phyloP scores from a whole-genome alignment of 768 basidiomycete genomes.

The Trametes gibbosa region DNA sequence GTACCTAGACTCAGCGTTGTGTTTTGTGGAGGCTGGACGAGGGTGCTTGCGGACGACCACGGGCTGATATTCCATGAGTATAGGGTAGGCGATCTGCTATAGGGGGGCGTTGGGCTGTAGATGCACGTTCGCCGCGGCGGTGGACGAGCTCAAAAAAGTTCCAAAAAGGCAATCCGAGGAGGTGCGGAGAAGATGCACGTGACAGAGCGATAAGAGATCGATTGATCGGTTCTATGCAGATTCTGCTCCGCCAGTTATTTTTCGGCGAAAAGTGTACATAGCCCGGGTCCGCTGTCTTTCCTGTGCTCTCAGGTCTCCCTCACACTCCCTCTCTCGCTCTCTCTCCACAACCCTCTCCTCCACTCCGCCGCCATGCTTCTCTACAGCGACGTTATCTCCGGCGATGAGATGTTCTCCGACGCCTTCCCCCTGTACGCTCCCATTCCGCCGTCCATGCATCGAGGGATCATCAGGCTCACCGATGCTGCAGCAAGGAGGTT shows the following conservation, averaged over 20 bases:
- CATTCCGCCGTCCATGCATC: not conserved
- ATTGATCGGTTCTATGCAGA: slow-evolving; percentile 23
- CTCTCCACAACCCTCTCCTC: slow-evolving; percentile 4
- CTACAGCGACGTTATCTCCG: slow-evolving; percentile 68
- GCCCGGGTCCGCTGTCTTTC: slow-evolving; percentile 6
- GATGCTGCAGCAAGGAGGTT: slow-evolving; percentile 58
- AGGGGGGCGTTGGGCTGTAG: not conserved
- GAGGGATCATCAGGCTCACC: not conserved
- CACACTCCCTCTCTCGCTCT: slow-evolving; percentile 21
- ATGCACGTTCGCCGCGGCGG: not conserved
- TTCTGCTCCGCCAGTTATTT: slow-evolving; percentile 15
- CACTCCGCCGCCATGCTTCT: slow-evolving; percentile 57
- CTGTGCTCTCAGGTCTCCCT: slow-evolving; percentile 4
- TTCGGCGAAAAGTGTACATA: slow-evolving; percentile 19
- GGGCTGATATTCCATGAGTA: slow-evolving; percentile 76
- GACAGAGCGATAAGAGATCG: slow-evolving; percentile 30
- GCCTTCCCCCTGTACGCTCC: slow-evolving; percentile 77
- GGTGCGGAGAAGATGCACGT: slow-evolving; percentile 23
- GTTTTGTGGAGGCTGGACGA: slow-evolving; percentile 55
- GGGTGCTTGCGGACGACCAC: slow-evolving; percentile 60
- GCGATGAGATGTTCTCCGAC: slow-evolving; percentile 93
- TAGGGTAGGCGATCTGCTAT: not conserved
- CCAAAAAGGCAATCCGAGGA: slow-evolving; percentile 21
- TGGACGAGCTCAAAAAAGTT: slow-evolving; percentile 16
- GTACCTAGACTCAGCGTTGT: slow-evolving; percentile 72